Evolutionary conservation across 371 early-diverging fungal species (phyloP).

Genomic region (Encephalitozoon hellem): DNA sequence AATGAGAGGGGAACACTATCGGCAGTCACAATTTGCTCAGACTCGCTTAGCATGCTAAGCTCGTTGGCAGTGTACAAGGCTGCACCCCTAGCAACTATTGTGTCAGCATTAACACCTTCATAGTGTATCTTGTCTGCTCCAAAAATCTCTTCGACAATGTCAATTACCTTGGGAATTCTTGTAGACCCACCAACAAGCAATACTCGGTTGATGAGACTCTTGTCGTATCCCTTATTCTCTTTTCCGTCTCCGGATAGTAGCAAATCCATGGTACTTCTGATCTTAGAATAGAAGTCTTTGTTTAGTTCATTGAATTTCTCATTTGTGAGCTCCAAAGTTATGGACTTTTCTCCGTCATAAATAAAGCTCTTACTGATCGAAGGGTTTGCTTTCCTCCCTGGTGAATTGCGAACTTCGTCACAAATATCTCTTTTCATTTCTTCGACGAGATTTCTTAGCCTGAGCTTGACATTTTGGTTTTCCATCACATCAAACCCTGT

Average conservation of each 20-base stretch:
- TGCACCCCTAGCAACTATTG: conserved; percentile 92
- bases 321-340: conserved; percentile 75
- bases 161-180: conserved; percentile 97
- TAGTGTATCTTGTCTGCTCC: conserved; percentile 61
- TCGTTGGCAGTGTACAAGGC: conserved; percentile 87
- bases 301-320: conserved; percentile 89
- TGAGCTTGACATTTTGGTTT: conserved; percentile 62
- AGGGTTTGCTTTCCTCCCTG: conserved; percentile 9
- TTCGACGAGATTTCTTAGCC: conserved; percentile 60
- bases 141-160: conserved; percentile 87
- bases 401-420: conserved; percentile 34
- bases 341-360: conserved; percentile 26
- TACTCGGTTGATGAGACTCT: conserved; percentile 71
- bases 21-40: conserved; percentile 69
- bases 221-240: conserved; percentile 14
- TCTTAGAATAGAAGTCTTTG: conserved; percentile 84
- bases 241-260: conserved; percentile 18
- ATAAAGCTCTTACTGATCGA: conserved; percentile 25
- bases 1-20: conserved; percentile 79
- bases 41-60: conserved; percentile 68
- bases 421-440: conserved; percentile 39
- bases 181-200: conserved; percentile 97
- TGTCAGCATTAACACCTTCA: conserved; percentile 59
- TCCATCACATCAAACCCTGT: conserved; percentile 27
- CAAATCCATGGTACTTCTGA: conserved; percentile 73